Base-by-base conservation (phyloP, 129 eudicot genomes). In the Calendula officinalis region DNA sequence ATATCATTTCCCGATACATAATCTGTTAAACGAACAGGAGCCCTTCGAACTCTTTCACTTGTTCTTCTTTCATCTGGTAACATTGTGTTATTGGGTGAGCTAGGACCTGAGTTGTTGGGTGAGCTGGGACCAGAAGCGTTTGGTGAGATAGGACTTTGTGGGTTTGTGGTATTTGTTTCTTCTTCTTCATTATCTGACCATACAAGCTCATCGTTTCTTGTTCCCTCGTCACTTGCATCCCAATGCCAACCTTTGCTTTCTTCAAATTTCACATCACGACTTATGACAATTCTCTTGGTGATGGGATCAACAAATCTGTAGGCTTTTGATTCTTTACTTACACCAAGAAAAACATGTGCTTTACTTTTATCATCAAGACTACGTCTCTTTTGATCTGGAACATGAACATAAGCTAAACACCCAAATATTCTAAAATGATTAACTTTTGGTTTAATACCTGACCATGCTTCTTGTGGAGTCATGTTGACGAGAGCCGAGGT, bases 401-500 rank as follows among this genome's bases (percentile, higher is more conserved):
- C 11, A 61, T 71, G 54, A 6, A 50, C 41, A 5, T 61, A 45
- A 0, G 55, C 69, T 10, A 71, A 5, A 8, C 45, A 33, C 1
- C 76, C 69, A 30, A 50, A 58, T 1, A 61, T 15, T 10, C 17
- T 51, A 3, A 71, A 13, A 10, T 71, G 39, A 3, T 11, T 3
- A 0, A 50, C 62, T 3, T 5, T 14, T 22, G 69, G 76, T 7
- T 71, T 60, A 1, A 1, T 3, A 2, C 62, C 62, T 12, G 6
- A 16, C 55, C 69, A 71, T 1, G 76, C 62, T 40, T 71, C 69
- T 22, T 71, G 55, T 8, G 76, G 61, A 13, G 69, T 62, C 5
- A 8, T 49, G 15, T 41, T 11, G 7, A 4, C 5, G 1, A 41
- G 35, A 0, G 10, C 11, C 12, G 5, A 12, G 11, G 52, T 30